These are phyloP conservation scores for Graphilbum ipis-grandicollis DNA, from an alignment of 2,329 filamentous ascomycete species.

Conservation along the genomic window DNA sequence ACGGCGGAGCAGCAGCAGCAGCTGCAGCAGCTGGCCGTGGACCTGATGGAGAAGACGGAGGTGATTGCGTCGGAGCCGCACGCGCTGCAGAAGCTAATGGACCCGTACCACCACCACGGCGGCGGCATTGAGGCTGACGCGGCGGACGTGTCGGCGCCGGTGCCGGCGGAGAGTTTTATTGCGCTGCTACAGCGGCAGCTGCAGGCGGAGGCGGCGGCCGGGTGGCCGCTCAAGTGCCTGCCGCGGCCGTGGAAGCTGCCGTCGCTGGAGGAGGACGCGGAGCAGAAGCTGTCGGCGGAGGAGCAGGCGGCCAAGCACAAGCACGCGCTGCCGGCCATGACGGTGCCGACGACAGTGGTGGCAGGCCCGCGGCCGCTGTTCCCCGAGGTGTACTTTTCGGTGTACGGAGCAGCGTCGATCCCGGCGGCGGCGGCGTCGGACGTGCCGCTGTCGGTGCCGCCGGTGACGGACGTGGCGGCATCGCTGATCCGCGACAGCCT, in stretches of 20 bases:
- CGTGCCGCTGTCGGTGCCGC: conserved; percentile 70
- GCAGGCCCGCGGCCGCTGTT: conserved; percentile 64
- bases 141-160: conserved; percentile 42
- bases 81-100: conserved; percentile 66
- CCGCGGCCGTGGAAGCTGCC: conserved; percentile 53
- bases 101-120: conserved; percentile 50
- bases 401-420: conserved; percentile 34
- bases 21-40: conserved; percentile 45
- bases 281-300: conserved; percentile 40
- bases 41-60: conserved; percentile 82
- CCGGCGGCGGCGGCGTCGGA: background rate
- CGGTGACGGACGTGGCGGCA: conserved; percentile 56
- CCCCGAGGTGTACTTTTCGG: conserved; percentile 85
- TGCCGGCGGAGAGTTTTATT: conserved; percentile 52
- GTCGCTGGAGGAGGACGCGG: conserved; percentile 32
- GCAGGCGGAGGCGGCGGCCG: conserved; percentile 53
- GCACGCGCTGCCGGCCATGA: conserved; percentile 61
- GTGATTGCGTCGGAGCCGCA: conserved; percentile 85
- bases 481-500: conserved; percentile 73
- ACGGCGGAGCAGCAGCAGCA: too few species aligned
- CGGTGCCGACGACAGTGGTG: conserved; percentile 57
- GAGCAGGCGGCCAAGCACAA: conserved; percentile 55
- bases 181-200: conserved; percentile 75
- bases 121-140: conserved; percentile 16
- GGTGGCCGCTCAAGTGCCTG: conserved; percentile 57